Evolutionary conservation across 2,329 filamentous ascomycete species (phyloP).

Genomic region (Tricladium varicosporioides): DNA sequence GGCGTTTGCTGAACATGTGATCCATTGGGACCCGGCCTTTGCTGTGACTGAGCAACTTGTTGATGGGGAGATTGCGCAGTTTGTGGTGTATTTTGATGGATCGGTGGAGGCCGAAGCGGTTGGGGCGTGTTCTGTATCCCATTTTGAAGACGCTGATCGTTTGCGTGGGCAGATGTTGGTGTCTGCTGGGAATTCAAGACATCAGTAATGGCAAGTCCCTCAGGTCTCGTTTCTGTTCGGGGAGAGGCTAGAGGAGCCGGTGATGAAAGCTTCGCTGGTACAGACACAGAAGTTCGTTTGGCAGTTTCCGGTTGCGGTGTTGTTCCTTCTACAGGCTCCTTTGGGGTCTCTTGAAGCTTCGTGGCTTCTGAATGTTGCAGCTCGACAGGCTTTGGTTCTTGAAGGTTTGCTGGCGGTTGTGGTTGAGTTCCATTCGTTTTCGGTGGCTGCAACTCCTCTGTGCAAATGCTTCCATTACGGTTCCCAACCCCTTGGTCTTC

Average conservation of each 20-base stretch:
- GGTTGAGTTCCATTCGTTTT: conserved; percentile 20
- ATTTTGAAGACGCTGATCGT: conserved; percentile 13
- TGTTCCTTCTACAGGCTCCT: background rate
- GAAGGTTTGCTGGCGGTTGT: background rate
- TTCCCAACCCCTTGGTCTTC: conserved; percentile 23
- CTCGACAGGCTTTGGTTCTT: conserved; percentile 13
- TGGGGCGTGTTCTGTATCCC: conserved; percentile 1
- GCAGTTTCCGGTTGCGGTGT: background rate
- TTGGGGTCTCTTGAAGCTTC: too few species aligned
- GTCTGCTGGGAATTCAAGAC: conserved; percentile 25
- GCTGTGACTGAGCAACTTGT: background rate
- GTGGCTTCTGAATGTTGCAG: too few species aligned
- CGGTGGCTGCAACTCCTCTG: conserved; percentile 2
- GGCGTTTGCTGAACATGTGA: conserved; percentile 21
- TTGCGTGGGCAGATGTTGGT: conserved; percentile 11
- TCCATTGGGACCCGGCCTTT: conserved; percentile 22
- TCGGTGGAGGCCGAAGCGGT: too few species aligned
- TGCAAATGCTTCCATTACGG: conserved; percentile 8
- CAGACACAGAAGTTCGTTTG: conserved; percentile 1
- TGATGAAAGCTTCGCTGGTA: conserved; percentile 8
- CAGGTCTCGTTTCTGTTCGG: conserved; percentile 19
- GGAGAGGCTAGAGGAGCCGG: conserved; percentile 17
- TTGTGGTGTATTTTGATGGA: too few species aligned
- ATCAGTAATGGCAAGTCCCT: conserved; percentile 29
- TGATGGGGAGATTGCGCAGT: too few species aligned